Conservation (phyloP, 179 eudicot genomes). For the Spinacia oleracea region DNA sequence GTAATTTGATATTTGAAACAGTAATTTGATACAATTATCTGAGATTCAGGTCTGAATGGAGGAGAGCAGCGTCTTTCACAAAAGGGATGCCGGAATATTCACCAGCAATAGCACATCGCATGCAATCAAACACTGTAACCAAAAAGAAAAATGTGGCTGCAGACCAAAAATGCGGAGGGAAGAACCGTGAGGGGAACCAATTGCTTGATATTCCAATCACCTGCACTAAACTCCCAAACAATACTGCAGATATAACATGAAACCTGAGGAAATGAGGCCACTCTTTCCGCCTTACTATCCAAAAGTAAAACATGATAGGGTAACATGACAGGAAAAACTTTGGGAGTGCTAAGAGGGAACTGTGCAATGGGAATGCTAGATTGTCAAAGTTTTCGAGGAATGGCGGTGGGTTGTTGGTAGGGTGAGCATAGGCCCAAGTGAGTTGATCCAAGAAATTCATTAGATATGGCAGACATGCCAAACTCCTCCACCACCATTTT, state of each 20-base stretch:
- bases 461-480: conserved; percentile 70
- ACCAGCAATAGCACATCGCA: conserved; percentile 14
- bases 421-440: conserved; percentile 15
- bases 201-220: conserved; percentile 5
- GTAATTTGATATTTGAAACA: no score
- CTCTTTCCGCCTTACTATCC: conserved; percentile 17
- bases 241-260: background rate
- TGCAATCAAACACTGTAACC: background rate
- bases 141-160: conserved; percentile 12
- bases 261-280: conserved; percentile 20
- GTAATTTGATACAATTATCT: background rate
- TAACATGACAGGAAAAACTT: background rate
- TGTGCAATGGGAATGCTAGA: conserved; percentile 1
- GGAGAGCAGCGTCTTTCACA: conserved; percentile 12
- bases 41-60: conserved; percentile 10
- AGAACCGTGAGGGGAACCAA: conserved; percentile 8
- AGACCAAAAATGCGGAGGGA: conserved; percentile 16
- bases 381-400: conserved; percentile 15
- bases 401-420: background rate
- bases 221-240: conserved; percentile 9
- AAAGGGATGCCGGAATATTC: conserved; percentile 9
- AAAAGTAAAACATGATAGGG: conserved; percentile 10
- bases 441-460: conserved; percentile 57
- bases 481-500: conserved; percentile 73
- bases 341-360: conserved; percentile 1